Conservation (phyloP, 2,329 filamentous ascomycete species). For the Calonectria hongkongensis region DNA sequence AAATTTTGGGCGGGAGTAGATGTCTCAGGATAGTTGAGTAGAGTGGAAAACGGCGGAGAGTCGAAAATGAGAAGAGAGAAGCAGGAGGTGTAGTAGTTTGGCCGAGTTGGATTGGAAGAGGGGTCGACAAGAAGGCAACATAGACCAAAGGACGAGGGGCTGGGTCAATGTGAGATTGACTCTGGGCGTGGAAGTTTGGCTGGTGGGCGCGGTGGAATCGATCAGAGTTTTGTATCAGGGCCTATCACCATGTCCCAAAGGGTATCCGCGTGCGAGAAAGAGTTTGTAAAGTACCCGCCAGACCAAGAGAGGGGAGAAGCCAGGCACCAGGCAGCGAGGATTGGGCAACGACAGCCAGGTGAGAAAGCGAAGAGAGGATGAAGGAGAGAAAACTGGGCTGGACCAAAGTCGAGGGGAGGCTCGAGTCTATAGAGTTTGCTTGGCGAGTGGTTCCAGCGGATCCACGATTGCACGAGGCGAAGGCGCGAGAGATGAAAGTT, state of each 20-base stretch:
- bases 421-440: slow-evolving; percentile 39
- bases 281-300: slow-evolving; percentile 35
- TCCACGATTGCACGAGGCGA: slow-evolving; percentile 28
- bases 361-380: slow-evolving; percentile 11
- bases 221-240: slow-evolving; percentile 27
- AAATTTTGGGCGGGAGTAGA: neutral
- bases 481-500: slow-evolving; percentile 27
- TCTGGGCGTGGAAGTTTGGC: slow-evolving; percentile 27
- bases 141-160: slow-evolving; percentile 11
- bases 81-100: slow-evolving; percentile 23
- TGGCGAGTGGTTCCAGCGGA: slow-evolving; percentile 36
- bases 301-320: slow-evolving; percentile 21
- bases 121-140: slow-evolving; percentile 23
- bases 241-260: slow-evolving; percentile 29
- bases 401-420: slow-evolving; percentile 21
- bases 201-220: slow-evolving; percentile 28
- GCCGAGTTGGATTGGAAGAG: slow-evolving; percentile 20
- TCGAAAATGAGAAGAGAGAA: slow-evolving; percentile 28
- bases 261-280: slow-evolving; percentile 15
- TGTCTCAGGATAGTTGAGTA: slow-evolving; percentile 16
- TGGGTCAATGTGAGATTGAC: slow-evolving; percentile 20
- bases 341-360: slow-evolving; percentile 25
- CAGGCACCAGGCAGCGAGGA: slow-evolving; percentile 40
- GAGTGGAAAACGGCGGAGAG: slow-evolving; percentile 6
- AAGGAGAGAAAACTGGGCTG: slow-evolving; percentile 14